Percentiles rank a stretch among this genome's conserved stretches.
phyloP scores from a whole-genome alignment of 2,329 filamentous ascomycete species.

The Arthroderma sp. region DNA sequence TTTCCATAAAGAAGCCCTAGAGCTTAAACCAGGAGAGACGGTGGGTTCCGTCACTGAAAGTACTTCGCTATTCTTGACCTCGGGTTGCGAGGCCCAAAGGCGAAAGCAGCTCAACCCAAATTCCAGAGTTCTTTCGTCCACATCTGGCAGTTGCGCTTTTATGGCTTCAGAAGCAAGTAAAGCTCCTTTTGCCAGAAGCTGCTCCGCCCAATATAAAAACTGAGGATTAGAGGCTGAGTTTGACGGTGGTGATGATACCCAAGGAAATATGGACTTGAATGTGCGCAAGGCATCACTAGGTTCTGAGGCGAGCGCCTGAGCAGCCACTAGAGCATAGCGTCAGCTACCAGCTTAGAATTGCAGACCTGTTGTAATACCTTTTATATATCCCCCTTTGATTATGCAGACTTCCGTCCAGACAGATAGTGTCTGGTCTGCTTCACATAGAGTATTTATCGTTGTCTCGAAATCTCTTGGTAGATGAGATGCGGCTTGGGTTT shows the following conservation, averaged over 20 bases:
- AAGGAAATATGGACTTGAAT: slow-evolving; percentile 53
- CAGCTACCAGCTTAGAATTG: not conserved
- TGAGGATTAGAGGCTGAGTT: slow-evolving; percentile 44
- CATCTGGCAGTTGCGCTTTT: slow-evolving; percentile 11
- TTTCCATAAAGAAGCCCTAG: slow-evolving; percentile 54
- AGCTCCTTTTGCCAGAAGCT: slow-evolving; percentile 62
- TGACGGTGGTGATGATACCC: slow-evolving; percentile 34
- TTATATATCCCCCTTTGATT: slow-evolving; percentile 65
- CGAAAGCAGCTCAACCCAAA: slow-evolving; percentile 38
- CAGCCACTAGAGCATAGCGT: slow-evolving; percentile 24
- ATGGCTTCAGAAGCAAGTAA: slow-evolving; percentile 50
- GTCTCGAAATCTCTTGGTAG: slow-evolving; percentile 52
- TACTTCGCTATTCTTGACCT: slow-evolving; percentile 20
- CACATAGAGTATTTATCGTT: slow-evolving; percentile 40
- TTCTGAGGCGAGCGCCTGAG: slow-evolving; percentile 31
- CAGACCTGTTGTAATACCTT: slow-evolving; percentile 40
- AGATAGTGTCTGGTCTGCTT: slow-evolving; percentile 39
- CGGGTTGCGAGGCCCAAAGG: slow-evolving; percentile 28
- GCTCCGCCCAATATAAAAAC: slow-evolving; percentile 64
- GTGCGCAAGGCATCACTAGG: slow-evolving; percentile 49
- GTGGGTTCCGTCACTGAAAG: slow-evolving; percentile 11
- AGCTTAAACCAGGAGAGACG: slow-evolving; percentile 13
- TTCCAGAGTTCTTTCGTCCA: slow-evolving; percentile 18
- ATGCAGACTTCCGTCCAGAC: slow-evolving; percentile 76
- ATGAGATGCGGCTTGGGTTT: slow-evolving; percentile 44